Percentiles rank a stretch among this genome's conserved stretches.
Evolutionary conservation across 2,329 filamentous ascomycete species (phyloP).

Genomic region (Tympanopsis confertula): DNA sequence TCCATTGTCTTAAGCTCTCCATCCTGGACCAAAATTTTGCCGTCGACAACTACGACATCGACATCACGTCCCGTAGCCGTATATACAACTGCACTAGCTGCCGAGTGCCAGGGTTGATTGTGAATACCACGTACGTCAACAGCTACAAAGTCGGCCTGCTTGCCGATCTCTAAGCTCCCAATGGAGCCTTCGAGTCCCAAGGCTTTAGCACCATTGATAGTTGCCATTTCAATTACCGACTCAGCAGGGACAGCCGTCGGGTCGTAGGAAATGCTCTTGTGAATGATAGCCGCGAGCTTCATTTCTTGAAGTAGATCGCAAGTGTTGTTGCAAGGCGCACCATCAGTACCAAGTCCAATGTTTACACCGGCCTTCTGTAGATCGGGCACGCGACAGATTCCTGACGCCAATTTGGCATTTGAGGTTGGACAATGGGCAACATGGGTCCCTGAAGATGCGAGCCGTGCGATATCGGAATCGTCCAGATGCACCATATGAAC

Average conservation of each 20-base stretch:
- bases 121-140: slow-evolving; percentile 15
- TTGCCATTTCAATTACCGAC: slow-evolving; percentile 35
- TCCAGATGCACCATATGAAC: slow-evolving; percentile 40
- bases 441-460: slow-evolving; percentile 24
- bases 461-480: slow-evolving; percentile 23
- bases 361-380: slow-evolving; percentile 29
- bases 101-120: slow-evolving; percentile 11
- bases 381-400: slow-evolving; percentile 31
- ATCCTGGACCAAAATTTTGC: background rate
- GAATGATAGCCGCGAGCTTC: slow-evolving; percentile 35
- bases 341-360: slow-evolving; percentile 36
- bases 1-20: background rate
- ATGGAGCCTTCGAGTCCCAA: slow-evolving; percentile 26
- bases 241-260: slow-evolving; percentile 29
- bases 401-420: slow-evolving; percentile 38
- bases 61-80: too few relatives aligned
- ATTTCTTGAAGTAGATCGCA: slow-evolving; percentile 40
- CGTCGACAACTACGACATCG: too few relatives aligned
- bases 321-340: slow-evolving; percentile 37
- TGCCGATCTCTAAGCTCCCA: slow-evolving; percentile 26
- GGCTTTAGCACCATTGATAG: slow-evolving; percentile 34
- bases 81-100: too few relatives aligned
- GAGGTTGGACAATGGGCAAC: slow-evolving; percentile 38
- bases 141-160: slow-evolving; percentile 29
- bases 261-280: slow-evolving; percentile 28